These are phyloP conservation scores for Metschnikowia drakensbergensis DNA, from an alignment of 805 yeast species.

Conservation along the genomic window DNA sequence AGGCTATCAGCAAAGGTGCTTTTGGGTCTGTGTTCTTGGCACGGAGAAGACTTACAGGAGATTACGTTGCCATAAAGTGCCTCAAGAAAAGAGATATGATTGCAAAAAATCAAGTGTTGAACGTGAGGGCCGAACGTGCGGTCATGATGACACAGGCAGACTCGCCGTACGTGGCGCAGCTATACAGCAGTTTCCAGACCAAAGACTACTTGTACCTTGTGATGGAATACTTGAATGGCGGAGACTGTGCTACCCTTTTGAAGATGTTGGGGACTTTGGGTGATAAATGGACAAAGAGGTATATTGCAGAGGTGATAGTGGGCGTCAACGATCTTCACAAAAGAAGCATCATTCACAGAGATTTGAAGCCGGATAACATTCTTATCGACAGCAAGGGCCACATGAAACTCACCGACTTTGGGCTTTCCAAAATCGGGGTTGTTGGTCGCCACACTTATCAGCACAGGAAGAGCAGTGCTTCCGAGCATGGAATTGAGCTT, in stretches of 20 bases:
- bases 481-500: constrained; percentile 41
- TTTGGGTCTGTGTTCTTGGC: constrained; percentile 94
- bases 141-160: constrained; percentile 97
- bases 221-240: constrained; percentile 95
- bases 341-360: constrained; percentile 90
- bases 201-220: constrained; percentile 83
- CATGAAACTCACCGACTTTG: constrained; percentile 91
- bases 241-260: constrained; percentile 86
- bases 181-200: constrained; percentile 85
- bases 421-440: constrained; percentile 84
- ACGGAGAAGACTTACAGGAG: constrained; percentile 80
- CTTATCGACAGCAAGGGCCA: constrained; percentile 86
- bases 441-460: constrained; percentile 66
- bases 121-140: constrained; percentile 92
- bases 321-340: constrained; percentile 88
- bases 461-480: constrained; percentile 40
- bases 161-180: constrained; percentile 87
- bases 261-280: constrained; percentile 81
- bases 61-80: constrained; percentile 91
- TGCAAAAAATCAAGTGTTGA: constrained; percentile 92
- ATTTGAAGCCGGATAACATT: constrained; percentile 90
- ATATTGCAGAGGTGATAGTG: constrained; percentile 83
- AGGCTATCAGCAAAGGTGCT: constrained; percentile 95
- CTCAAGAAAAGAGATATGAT: constrained; percentile 92
- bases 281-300: constrained; percentile 79